Percentiles rank a stretch among this genome's conserved stretches.
These are phyloP conservation scores for Exserohilum rostratum DNA, from an alignment of 2,329 filamentous ascomycete species.

Conservation along the genomic window DNA sequence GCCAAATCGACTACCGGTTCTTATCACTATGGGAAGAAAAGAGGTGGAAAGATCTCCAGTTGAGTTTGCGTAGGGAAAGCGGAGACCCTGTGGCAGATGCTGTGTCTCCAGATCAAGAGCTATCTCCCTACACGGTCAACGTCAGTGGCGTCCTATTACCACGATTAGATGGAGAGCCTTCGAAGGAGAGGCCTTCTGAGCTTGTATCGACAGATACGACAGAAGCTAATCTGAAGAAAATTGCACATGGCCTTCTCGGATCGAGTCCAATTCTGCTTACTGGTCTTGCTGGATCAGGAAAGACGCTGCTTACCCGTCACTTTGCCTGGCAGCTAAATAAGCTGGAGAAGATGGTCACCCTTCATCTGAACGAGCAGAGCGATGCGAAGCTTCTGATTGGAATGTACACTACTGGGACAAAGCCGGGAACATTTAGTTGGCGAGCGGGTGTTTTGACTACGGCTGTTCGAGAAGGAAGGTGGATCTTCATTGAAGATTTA, in stretches of 20 bases:
- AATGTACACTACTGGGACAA: slow-evolving; percentile 87
- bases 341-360: slow-evolving; percentile 82
- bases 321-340: slow-evolving; percentile 80
- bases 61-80: slow-evolving; percentile 12
- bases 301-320: slow-evolving; percentile 85
- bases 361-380: slow-evolving; percentile 97
- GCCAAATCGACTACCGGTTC: slow-evolving; percentile 78
- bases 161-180: slow-evolving; percentile 41
- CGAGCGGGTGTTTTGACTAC: slow-evolving; percentile 90
- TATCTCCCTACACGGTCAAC: slow-evolving; percentile 43
- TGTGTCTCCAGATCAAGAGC: slow-evolving; percentile 19
- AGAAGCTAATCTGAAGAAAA: slow-evolving; percentile 69
- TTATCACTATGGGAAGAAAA: slow-evolving; percentile 68
- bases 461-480: slow-evolving; percentile 90
- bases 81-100: neutral
- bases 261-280: slow-evolving; percentile 78
- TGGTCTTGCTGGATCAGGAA: slow-evolving; percentile 84
- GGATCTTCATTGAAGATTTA: slow-evolving; percentile 96
- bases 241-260: slow-evolving; percentile 71
- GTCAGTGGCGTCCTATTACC: slow-evolving; percentile 49
- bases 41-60: slow-evolving; percentile 50
- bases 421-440: slow-evolving; percentile 91
- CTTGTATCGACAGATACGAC: slow-evolving; percentile 74
- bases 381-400: slow-evolving; percentile 96
- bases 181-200: slow-evolving; percentile 31